Conservation (phyloP, 2,329 filamentous ascomycete species). For the Rutstroemia sp. region DNA sequence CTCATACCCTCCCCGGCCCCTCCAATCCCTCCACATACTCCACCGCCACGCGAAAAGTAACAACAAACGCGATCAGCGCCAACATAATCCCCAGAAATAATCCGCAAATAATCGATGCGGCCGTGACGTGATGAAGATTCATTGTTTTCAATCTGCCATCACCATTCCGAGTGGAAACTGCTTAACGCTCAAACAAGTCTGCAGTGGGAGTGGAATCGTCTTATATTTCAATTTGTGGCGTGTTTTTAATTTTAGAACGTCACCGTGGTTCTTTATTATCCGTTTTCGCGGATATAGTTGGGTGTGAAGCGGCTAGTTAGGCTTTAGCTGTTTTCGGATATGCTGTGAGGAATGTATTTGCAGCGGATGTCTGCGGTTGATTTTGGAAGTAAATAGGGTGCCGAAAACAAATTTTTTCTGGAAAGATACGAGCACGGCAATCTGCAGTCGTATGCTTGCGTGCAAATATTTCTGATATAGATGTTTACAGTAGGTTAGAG, state of each 20-base stretch:
- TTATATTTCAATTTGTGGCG: background rate
- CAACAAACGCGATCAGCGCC: background rate
- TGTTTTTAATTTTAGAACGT: too few relatives aligned
- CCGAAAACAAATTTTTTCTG: too few relatives aligned
- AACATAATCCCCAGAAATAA: constrained; percentile 2
- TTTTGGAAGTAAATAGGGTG: background rate
- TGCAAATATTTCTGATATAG: too few relatives aligned
- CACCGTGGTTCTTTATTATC: too few relatives aligned
- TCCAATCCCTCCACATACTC: background rate
- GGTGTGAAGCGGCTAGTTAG: too few relatives aligned
- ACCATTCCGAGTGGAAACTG: too few relatives aligned
- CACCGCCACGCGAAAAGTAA: constrained; percentile 4
- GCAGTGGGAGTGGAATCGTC: background rate
- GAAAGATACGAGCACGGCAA: background rate
- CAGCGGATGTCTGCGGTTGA: background rate
- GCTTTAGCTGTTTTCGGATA: too few relatives aligned
- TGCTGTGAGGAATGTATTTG: background rate
- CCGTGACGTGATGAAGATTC: constrained; percentile 1
- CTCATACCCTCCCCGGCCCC: background rate
- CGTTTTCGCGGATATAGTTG: too few relatives aligned
- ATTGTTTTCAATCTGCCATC: background rate
- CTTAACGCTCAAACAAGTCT: too few relatives aligned
- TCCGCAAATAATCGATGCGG: constrained; percentile 3
- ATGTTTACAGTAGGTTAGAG: too few relatives aligned
- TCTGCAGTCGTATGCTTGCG: background rate